A percentile compares a stretch with the other conserved stretches of the same genome.
phyloP scores from a whole-genome alignment of 768 basidiomycete species.

The Mrakia hoshinonis region DNA sequence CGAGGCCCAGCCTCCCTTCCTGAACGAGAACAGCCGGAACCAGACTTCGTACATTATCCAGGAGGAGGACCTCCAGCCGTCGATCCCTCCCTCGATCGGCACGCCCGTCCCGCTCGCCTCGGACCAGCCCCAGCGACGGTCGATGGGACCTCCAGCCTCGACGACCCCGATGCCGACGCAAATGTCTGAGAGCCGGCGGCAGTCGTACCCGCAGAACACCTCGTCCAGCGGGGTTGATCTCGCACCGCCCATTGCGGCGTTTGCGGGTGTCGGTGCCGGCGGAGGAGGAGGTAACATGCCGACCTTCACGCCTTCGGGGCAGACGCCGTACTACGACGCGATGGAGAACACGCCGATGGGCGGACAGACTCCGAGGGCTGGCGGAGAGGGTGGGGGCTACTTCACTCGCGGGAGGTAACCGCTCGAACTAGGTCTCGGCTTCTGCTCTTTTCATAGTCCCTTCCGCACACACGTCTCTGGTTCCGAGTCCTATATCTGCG shows the following conservation, averaged over 20 bases:
- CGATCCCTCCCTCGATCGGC: constrained; percentile 3
- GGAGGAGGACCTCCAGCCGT: neutral
- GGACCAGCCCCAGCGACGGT: neutral
- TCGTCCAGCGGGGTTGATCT: neutral
- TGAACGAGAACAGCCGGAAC: neutral
- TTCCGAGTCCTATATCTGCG: too few relatives aligned
- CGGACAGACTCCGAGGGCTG: neutral
- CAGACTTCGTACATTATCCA: neutral
- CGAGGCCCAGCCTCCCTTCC: neutral
- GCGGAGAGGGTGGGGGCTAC: neutral
- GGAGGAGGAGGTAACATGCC: neutral
- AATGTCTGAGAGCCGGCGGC: neutral
- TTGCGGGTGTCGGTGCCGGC: neutral
- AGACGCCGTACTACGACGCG: neutral
- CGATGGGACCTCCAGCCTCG: neutral
- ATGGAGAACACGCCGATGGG: neutral
- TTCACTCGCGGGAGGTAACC: neutral
- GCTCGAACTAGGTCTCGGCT: too few relatives aligned
- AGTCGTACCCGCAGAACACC: neutral
- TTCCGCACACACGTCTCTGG: too few relatives aligned
- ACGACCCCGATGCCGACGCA: neutral
- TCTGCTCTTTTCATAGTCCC: too few relatives aligned
- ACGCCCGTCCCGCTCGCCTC: constrained; percentile 4
- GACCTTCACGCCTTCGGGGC: neutral
- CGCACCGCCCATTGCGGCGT: neutral